These are phyloP conservation scores for Hippophae tibetana DNA, from an alignment of 306 rosid species.

Conservation along the genomic window DNA sequence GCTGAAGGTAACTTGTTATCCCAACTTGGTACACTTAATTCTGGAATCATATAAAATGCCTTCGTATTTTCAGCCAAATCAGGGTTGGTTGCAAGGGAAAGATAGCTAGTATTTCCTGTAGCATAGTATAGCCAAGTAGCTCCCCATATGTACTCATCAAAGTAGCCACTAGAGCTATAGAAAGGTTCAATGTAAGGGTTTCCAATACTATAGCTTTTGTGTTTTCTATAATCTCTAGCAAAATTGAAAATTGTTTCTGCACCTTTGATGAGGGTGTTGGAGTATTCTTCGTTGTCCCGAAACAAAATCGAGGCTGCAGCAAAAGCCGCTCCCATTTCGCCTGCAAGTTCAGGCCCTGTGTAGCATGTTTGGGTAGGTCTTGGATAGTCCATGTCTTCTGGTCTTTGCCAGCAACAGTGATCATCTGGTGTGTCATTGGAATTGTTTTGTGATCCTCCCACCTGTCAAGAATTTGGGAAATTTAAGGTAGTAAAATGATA, in stretches of 20 bases:
- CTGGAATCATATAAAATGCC: constrained; percentile 30
- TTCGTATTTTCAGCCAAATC: constrained; percentile 21
- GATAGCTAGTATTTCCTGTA: constrained; percentile 41
- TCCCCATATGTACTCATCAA: constrained; percentile 64
- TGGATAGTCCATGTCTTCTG: constrained; percentile 45
- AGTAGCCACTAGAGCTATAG: constrained; percentile 54
- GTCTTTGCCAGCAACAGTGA: constrained; percentile 52
- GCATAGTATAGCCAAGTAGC: constrained; percentile 57
- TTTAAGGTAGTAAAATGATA: no score
- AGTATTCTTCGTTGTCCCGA: constrained; percentile 34
- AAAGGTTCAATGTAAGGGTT: constrained; percentile 20
- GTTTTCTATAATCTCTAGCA: constrained; percentile 35
- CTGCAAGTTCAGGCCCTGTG: constrained; percentile 55
- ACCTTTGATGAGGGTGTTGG: constrained; percentile 30
- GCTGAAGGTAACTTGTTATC: constrained; percentile 58
- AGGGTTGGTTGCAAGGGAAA: constrained; percentile 39
- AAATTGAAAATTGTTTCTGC: constrained; percentile 41
- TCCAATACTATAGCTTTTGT: constrained; percentile 27
- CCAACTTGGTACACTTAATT: constrained; percentile 44
- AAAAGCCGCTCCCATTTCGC: constrained; percentile 62
- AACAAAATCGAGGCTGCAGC: constrained; percentile 63
- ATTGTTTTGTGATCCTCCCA: constrained; percentile 36
- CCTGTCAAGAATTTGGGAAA: constrained; percentile 13
- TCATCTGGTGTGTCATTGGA: constrained; percentile 38
- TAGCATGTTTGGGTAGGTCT: constrained; percentile 18